phyloP scores from a whole-genome alignment of 2,329 filamentous ascomycete genomes.

The Sordariomycetes sp. region DNA sequence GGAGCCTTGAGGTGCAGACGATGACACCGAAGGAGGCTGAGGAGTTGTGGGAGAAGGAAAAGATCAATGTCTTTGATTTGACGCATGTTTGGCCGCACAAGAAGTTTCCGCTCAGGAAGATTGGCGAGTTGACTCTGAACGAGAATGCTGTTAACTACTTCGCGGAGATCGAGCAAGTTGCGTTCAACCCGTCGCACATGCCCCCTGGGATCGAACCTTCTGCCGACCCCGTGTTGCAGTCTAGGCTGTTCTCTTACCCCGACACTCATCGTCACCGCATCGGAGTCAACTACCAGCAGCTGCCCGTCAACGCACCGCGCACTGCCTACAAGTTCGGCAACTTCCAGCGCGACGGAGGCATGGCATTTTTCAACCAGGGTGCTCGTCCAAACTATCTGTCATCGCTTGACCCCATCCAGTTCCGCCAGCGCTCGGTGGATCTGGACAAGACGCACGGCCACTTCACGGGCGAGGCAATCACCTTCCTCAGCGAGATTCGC shows the following conservation, averaged over 20 bases:
- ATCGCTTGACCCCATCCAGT: slow-evolving; percentile 26
- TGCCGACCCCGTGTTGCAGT: slow-evolving; percentile 53
- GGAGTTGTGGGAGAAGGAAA: slow-evolving; percentile 28
- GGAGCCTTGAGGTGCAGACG: slow-evolving; percentile 44
- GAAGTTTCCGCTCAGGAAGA: slow-evolving; percentile 49
- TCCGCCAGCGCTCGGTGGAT: slow-evolving; percentile 22
- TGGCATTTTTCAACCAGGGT: slow-evolving; percentile 57
- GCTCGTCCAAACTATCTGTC: slow-evolving; percentile 49
- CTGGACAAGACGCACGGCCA: slow-evolving; percentile 27
- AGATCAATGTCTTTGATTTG: slow-evolving; percentile 55
- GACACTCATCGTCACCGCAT: slow-evolving; percentile 56
- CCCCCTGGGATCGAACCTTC: slow-evolving; percentile 55
- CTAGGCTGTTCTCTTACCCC: slow-evolving; percentile 50
- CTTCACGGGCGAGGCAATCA: slow-evolving; percentile 26
- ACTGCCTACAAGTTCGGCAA: slow-evolving; percentile 35
- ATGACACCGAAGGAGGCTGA: slow-evolving; percentile 41
- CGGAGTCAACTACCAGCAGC: slow-evolving; percentile 55
- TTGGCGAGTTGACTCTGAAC: slow-evolving; percentile 57
- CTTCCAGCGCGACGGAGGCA: slow-evolving; percentile 64
- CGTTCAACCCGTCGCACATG: slow-evolving; percentile 56
- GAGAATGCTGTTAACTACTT: slow-evolving; percentile 60
- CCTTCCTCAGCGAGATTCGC: slow-evolving; percentile 26
- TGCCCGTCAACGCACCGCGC: slow-evolving; percentile 50
- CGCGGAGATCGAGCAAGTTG: slow-evolving; percentile 58
- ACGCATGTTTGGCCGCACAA: slow-evolving; percentile 62